Base-by-base conservation (phyloP, 768 basidiomycete species). In the Russula olivacea region DNA sequence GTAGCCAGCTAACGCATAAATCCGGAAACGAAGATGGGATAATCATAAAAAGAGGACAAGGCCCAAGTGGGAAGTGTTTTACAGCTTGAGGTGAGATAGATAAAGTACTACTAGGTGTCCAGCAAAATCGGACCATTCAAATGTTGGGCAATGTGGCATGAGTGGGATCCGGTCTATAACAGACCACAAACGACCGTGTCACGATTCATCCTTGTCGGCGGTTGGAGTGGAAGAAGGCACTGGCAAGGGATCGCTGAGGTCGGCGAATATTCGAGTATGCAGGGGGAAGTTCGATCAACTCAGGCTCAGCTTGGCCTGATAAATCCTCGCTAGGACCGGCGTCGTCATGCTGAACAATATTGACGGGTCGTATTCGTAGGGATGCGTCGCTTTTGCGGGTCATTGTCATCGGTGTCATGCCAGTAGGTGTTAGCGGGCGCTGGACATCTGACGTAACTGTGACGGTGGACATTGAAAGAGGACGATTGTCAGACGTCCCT, bases 331-430 rank as follows among this genome's bases (percentile, higher is more conserved):
- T 80, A 9, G 74, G 74, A 1, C 91, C 90, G 0, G 88, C 90
- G 70, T 93, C 90, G 65, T 91, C 88, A 68, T 93, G 90, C 73
- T 91, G 90, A 50, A 93, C 81, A 69, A 91, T 82, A 70, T 91
- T 91, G 36, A 92, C 83, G n/a, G n/a, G n/a, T n/a, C n/a, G n/a
- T n/a, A n/a, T n/a, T 65, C 74, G 76, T 47, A 84, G 77, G 58
- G 79, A 72, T 45, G 71, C 71, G 2, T 76, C 72, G 10, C 77
- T 76, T 58, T 81, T 81, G 67, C 83, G 84, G 32, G 71, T 68
- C 69, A 79, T 74, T 17, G 67, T 71, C 47, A 38, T 21, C n/a
- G 59, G 70, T 66, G 70, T 73, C 25, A 61, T 68, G 57, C n/a
- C n/a, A n/a, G n/a, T n/a, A n/a, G 66, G 65, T 47, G 58, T 65